Evolutionary conservation across 352 stramenopile species (phyloP).

Genomic region (Phytophthora palmivora): DNA sequence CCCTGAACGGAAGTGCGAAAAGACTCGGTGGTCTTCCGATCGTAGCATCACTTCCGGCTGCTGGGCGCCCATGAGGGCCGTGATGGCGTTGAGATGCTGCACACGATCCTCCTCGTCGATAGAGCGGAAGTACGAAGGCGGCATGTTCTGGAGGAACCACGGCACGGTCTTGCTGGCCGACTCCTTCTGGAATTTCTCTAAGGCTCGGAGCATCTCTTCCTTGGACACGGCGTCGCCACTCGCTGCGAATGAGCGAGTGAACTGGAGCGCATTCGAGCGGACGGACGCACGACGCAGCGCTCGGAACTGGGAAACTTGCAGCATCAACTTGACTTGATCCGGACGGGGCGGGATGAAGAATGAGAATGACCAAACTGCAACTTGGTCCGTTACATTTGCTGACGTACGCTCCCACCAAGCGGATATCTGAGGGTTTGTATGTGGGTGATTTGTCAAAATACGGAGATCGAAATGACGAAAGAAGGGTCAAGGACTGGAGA

Average conservation of each 20-base stretch:
- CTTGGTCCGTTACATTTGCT: not conserved
- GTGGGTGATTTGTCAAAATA: slow-evolving; percentile 8
- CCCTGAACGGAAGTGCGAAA: slow-evolving; percentile 86
- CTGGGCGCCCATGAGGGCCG: slow-evolving; percentile 73
- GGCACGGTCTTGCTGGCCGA: slow-evolving; percentile 79
- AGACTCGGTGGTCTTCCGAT: slow-evolving; percentile 77
- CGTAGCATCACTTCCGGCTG: slow-evolving; percentile 86
- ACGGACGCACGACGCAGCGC: slow-evolving; percentile 16
- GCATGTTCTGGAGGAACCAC: slow-evolving; percentile 93
- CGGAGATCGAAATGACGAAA: not conserved
- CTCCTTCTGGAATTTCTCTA: slow-evolving; percentile 77
- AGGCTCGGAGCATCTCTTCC: slow-evolving; percentile 55
- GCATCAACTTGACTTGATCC: slow-evolving; percentile 23
- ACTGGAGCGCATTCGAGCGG: not conserved
- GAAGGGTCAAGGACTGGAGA: not conserved
- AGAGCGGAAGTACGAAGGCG: slow-evolving; percentile 88
- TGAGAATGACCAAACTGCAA: slow-evolving; percentile 19
- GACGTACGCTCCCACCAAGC: slow-evolving; percentile 1
- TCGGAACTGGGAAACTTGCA: slow-evolving; percentile 28
- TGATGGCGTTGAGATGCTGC: slow-evolving; percentile 90
- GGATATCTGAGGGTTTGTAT: slow-evolving; percentile 17
- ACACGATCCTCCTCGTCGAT: slow-evolving; percentile 85
- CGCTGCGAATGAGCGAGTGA: slow-evolving; percentile 22
- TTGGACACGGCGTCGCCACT: slow-evolving; percentile 23
- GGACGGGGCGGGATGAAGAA: slow-evolving; percentile 15